Base-by-base conservation (phyloP, 495 filamentous ascomycete species). In the Geopyxis carbonaria region DNA sequence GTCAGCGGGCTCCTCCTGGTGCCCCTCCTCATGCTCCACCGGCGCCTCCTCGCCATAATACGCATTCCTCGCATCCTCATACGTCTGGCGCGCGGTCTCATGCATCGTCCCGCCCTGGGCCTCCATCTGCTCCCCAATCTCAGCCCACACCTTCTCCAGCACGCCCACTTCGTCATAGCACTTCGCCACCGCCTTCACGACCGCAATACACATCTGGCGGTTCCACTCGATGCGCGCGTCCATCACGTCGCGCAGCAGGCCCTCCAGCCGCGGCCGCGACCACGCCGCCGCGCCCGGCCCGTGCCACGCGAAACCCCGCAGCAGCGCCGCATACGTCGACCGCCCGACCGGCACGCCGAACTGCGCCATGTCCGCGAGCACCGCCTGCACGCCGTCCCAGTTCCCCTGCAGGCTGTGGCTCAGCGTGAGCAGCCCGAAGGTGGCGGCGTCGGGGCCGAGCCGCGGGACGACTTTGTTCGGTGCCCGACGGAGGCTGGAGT, bases 261-360 rank as follows among this genome's bases (percentile, higher is more conserved):
- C 9, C 34, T 67, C 59, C 10, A 86, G 63, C 27, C 65, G 63
- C 45, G 64, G 57, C 13, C 61, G 67, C 5, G 9, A 8, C 27
- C 65, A 63, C 45, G 64, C 58, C 13, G 61, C 67, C 5, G 9
- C 13, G n/a, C 50, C 37, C 19, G 62, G 58, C 13, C 81, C 83
- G 54, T 85, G 72, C n/a, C 55, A 53, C 31, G 64, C 62, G 55
- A 93, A 93, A 4, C 76, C 79, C 44, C 77, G 73, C 50, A 92
- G 75, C 18, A 93, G 61, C 3, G 68, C 62, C 31, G 74, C 57
- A 48, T 77, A 82, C 22, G 80, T 68, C 24, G 65, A 63, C 22
- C 67, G 68, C 28, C 46, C 40, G 31, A 62, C 62, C 76, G 83
- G 83, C 47, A 83, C 79, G 22, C 65, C 63, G 36, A 89, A 50